A percentile compares a stretch with the other conserved stretches of the same genome.
phyloP scores from a whole-genome alignment of 768 basidiomycete genomes.

The Xerocomus potaroensis region DNA sequence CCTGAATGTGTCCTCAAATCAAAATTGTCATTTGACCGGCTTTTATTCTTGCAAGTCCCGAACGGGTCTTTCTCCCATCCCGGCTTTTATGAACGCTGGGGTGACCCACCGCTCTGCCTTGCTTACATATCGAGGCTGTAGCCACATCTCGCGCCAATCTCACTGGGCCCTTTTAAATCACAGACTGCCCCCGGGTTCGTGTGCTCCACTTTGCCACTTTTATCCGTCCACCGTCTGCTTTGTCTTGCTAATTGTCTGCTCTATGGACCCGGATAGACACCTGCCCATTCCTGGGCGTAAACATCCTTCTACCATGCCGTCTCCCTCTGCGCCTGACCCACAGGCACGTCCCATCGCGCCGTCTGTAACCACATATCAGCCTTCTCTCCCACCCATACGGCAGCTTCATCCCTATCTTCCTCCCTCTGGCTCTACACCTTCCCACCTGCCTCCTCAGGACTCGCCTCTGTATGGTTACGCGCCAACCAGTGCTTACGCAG shows the following conservation, averaged over 20 bases:
- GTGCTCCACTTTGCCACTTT: slow-evolving; percentile 20
- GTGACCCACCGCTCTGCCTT: slow-evolving; percentile 25
- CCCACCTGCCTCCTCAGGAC: slow-evolving; percentile 26
- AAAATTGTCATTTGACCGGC: slow-evolving; percentile 26
- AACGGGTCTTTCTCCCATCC: slow-evolving; percentile 25
- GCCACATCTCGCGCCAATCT: slow-evolving; percentile 25
- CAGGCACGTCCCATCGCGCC: slow-evolving; percentile 27
- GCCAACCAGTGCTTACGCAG: slow-evolving; percentile 17
- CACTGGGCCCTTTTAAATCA: slow-evolving; percentile 22
- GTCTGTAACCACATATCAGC: slow-evolving; percentile 22
- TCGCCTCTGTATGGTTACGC: slow-evolving; percentile 27
- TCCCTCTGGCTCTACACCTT: slow-evolving; percentile 38
- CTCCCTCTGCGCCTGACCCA: slow-evolving; percentile 23
- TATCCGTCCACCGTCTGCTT: slow-evolving; percentile 8
- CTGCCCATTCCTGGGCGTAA: slow-evolving; percentile 32
- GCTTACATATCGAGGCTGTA: slow-evolving; percentile 27
- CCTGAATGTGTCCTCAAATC: slow-evolving; percentile 23
- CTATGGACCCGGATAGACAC: slow-evolving; percentile 38
- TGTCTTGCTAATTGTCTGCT: slow-evolving; percentile 16
- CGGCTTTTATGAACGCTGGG: slow-evolving; percentile 26
- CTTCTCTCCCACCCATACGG: slow-evolving; percentile 59
- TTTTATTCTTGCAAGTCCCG: slow-evolving; percentile 23
- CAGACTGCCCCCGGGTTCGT: slow-evolving; percentile 22
- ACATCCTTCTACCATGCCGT: slow-evolving; percentile 25
- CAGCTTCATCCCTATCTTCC: slow-evolving; percentile 64